Conservation (phyloP, 2,329 filamentous ascomycete genomes). For the Sporothrix globosa region DNA sequence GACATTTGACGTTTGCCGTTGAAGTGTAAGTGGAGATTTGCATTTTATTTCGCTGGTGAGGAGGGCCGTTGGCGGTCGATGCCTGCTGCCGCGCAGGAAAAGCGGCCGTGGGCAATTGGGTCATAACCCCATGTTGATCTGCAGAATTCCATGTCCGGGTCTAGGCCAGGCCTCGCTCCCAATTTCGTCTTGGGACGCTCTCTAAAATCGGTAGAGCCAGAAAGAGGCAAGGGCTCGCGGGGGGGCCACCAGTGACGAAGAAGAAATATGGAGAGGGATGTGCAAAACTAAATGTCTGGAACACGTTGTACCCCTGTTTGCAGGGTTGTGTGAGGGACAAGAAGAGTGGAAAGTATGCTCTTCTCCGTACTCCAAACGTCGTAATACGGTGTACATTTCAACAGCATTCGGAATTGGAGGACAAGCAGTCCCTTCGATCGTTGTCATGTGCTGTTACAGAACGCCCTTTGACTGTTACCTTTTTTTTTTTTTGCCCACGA, state of each 20-base stretch:
- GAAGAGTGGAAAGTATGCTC: background rate
- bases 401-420: background rate
- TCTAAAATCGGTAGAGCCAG: background rate
- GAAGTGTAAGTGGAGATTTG: background rate
- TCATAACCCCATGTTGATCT: background rate
- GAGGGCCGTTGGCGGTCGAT: background rate
- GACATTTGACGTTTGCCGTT: background rate
- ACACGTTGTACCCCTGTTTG: slow-evolving; percentile 26
- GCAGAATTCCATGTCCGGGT: background rate
- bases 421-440: background rate
- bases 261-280: slow-evolving; percentile 17
- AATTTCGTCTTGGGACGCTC: background rate
- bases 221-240: background rate
- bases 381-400: too few relatives aligned
- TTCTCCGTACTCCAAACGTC: too few relatives aligned
- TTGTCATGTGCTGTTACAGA: background rate
- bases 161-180: background rate
- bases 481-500: background rate
- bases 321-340: slow-evolving; percentile 8
- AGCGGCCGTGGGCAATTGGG: background rate
- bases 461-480: background rate
- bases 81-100: background rate
- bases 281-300: background rate
- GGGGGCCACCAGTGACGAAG: background rate
- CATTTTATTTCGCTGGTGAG: background rate